Base-by-base conservation (phyloP, 257 asterid genomes). In the Forsythia suspensa region DNA sequence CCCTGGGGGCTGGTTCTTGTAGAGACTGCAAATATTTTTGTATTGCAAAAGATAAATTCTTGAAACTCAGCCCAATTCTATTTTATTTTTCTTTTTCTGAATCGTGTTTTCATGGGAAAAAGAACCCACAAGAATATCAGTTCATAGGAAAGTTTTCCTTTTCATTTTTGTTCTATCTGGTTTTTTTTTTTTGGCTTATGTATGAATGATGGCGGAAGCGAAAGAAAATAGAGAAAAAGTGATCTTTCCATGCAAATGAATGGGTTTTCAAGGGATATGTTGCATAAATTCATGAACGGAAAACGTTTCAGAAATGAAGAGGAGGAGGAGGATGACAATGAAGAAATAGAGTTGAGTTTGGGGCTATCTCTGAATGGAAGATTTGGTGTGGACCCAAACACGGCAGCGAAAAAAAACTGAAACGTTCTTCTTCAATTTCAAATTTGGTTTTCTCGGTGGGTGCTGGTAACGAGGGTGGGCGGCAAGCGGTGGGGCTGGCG, bases 351-450 rank as follows among this genome's bases (percentile, higher is more conserved):
- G 88, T 70, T 95, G 76, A 88, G 93, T 77, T 81, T 95, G 76
- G 97, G 96, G 52, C 96, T 92, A 5, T 93, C 99, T 0, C 70
- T 83, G 87, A 94, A 92, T 79, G 98, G 98, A 0, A 78, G 87
- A 77, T 94, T 90, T 70, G 98, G 98, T 3, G 92, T 92, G 73
- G 98, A 94, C 90, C 95, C 96, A 6, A 21, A 77, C 52, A 82
- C 82, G 65, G 65, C 8, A 55, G 29, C 29, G 76, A 80, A 85
- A n/a, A n/a, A n/a, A 82, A 75, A 81, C 85, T 95, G 0, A 76
- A 74, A 9, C 97, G 97, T 68, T 84, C 96, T 5, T 91, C 94
- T 8, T 86, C 97, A 9, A 80, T 87, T 4, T 43, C 93, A 0
- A 77, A 82, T 79, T 74, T 84, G 80, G 77, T 75, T 18, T 80